Evolutionary conservation across 192 early-diverging fungal species (phyloP).

Genomic region (Podila minutissima): DNA sequence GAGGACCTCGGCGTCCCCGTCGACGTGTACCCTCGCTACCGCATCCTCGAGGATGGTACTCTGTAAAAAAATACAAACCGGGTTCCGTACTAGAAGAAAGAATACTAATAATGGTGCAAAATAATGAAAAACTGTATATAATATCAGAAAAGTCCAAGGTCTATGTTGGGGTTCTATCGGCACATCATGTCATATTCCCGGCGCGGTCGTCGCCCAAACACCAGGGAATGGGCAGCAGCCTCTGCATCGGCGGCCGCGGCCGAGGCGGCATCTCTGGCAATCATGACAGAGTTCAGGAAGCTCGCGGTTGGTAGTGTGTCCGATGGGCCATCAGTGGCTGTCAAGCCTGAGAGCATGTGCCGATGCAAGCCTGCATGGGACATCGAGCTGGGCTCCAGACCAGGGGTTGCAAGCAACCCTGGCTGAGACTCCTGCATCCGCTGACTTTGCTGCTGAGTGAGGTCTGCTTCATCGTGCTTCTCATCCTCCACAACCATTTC

Average conservation of each 20-base stretch:
- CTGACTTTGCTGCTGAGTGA: not conserved
- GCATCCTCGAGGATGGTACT: conserved; percentile 47
- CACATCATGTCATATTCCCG: conserved; percentile 52
- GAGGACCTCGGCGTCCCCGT: conserved; percentile 55
- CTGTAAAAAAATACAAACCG: conserved; percentile 6
- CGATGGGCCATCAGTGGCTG: no score
- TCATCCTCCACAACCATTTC: not conserved
- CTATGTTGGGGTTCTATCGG: conserved; percentile 5
- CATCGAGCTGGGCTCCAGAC: not conserved
- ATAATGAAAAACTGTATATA: not conserved
- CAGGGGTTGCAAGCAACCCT: not conserved
- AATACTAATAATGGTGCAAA: not conserved
- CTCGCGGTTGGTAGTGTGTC: no score
- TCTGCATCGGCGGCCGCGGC: conserved; percentile 42
- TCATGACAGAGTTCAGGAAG: conserved; percentile 15
- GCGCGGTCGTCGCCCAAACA: conserved; percentile 23
- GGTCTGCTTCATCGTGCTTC: not conserved
- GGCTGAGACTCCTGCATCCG: not conserved
- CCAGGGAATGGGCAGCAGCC: conserved; percentile 14
- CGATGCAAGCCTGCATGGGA: not conserved
- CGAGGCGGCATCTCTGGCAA: conserved; percentile 29
- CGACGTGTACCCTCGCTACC: conserved; percentile 48
- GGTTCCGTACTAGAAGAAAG: not conserved
- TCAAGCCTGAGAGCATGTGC: no score
- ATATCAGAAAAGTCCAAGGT: not conserved